Base-by-base conservation (phyloP, 139 green algal genomes). In the Chlorella vulgaris region DNA sequence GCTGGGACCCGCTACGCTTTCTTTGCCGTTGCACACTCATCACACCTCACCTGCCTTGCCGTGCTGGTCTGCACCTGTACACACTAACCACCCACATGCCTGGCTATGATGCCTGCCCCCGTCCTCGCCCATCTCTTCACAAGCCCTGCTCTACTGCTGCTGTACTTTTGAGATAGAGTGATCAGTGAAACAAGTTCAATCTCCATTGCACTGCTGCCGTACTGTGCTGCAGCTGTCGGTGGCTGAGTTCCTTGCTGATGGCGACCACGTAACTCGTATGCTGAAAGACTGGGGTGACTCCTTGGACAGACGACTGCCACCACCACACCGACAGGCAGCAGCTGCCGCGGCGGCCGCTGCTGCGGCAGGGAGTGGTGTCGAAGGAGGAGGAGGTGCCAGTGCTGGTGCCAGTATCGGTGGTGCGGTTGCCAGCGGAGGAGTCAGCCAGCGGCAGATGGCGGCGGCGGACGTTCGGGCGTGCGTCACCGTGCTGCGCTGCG, bases 261-360 rank as follows among this genome's bases (percentile, higher is more conserved):
- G 82, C 0, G 88, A 92, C 78, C 82, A 89, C 68, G 82, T 90
- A 5, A 91, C 87, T 8, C 71, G 85, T 36, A 90, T 86, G 43
- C 83, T 92, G 22, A 92, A 92, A 65, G 69, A 83, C n/a, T 87
- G 86, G 60, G 87, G 87, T 1, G 88, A 92, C 71, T 24, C 24
- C 3, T 71, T 91, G 82, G 83, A 91, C 28, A 39, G 26, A 18
- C 69, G 50, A 31, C 74, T 85, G 66, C 67, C 58, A 18, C 50
- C 39, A 2, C 47, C 43, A 6, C 50, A 51, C 19, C 28, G 21
- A 58, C 31, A 47, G 21, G 29, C 67, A 28, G 38, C 50, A 31
- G 35, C 47, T 18, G 19, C 82, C 3, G 35, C 36, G 13, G 31
- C 33, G 28, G 69, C 55, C 21, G 60, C 55, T 18, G 7, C 42